These are phyloP conservation scores for Pseudogymnoascus sp. DNA, from an alignment of 2,329 filamentous ascomycete species.

Conservation along the genomic window DNA sequence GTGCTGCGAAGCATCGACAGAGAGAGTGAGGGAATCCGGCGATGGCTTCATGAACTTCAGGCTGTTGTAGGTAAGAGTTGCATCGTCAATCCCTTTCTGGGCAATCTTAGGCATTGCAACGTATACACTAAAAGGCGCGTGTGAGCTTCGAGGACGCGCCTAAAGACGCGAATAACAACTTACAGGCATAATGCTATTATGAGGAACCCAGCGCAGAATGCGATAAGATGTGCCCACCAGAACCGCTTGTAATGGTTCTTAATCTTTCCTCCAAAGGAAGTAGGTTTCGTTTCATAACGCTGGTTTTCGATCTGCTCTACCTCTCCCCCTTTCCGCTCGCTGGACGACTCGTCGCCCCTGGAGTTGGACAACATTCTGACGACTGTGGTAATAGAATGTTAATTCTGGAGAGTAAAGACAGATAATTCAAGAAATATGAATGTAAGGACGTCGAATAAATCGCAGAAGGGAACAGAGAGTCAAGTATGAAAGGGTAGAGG, in stretches of 20 bases:
- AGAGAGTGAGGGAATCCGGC: slow-evolving; percentile 40
- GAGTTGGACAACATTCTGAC: neutral
- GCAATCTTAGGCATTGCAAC: slow-evolving; percentile 53
- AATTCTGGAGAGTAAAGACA: neutral
- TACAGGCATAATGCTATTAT: slow-evolving; percentile 50
- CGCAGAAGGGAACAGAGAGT: neutral
- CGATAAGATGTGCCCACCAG: slow-evolving; percentile 48
- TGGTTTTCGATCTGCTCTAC: slow-evolving; percentile 15
- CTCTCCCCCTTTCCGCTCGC: slow-evolving; percentile 13
- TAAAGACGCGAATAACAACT: slow-evolving; percentile 24
- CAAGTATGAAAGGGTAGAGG: neutral
- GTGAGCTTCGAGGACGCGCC: neutral
- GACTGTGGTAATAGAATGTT: neutral
- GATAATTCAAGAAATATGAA: neutral
- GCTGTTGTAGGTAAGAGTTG: slow-evolving; percentile 42
- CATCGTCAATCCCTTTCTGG: slow-evolving; percentile 45
- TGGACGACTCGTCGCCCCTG: neutral
- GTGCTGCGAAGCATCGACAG: slow-evolving; percentile 40
- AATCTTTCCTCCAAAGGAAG: slow-evolving; percentile 17
- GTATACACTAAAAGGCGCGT: slow-evolving; percentile 38
- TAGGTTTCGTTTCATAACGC: neutral
- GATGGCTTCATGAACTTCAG: slow-evolving; percentile 45
- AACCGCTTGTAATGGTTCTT: slow-evolving; percentile 33
- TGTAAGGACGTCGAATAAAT: neutral
- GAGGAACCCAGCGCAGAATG: slow-evolving; percentile 43